Evolutionary conservation across 805 yeast genomes (phyloP).

Genomic region (Hanseniaspora clermontiae): DNA sequence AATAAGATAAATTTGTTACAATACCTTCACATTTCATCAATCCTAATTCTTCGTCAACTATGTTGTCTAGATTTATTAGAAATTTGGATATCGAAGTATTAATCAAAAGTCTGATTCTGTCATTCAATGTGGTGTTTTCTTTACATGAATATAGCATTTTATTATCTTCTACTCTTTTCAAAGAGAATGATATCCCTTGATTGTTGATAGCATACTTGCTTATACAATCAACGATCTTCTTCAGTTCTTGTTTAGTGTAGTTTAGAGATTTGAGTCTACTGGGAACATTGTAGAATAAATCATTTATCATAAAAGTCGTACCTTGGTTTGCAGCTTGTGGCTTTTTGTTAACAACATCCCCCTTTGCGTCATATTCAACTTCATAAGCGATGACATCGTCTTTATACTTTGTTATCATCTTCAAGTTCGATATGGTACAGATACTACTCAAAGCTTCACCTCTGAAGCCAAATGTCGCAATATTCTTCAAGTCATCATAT

Average conservation of each 20-base stretch:
- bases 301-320: constrained; percentile 75
- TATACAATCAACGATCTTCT: constrained; percentile 66
- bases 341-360: constrained; percentile 47
- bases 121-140: constrained; percentile 38
- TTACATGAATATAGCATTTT: constrained; percentile 53
- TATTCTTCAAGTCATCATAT: constrained; percentile 61
- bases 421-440: constrained; percentile 72
- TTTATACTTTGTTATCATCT: constrained; percentile 62
- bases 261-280: constrained; percentile 57
- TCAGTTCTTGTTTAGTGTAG: constrained; percentile 54
- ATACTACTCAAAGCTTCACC: constrained; percentile 96
- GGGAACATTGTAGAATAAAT: constrained; percentile 78
- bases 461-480: constrained; percentile 82
- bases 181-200: constrained; percentile 54
- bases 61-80: constrained; percentile 37
- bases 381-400: constrained; percentile 28
- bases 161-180: constrained; percentile 69
- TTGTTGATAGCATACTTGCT: constrained; percentile 75
- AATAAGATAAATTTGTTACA: constrained; percentile 58
- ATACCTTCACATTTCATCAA: constrained; percentile 43
- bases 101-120: constrained; percentile 59
- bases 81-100: constrained; percentile 61
- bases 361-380: constrained; percentile 5
- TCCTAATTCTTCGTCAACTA: constrained; percentile 33
- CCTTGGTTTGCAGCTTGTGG: constrained; percentile 83